Evolutionary conservation across 352 stramenopile genomes (phyloP).

Genomic region (Phytophthora syringae): DNA sequence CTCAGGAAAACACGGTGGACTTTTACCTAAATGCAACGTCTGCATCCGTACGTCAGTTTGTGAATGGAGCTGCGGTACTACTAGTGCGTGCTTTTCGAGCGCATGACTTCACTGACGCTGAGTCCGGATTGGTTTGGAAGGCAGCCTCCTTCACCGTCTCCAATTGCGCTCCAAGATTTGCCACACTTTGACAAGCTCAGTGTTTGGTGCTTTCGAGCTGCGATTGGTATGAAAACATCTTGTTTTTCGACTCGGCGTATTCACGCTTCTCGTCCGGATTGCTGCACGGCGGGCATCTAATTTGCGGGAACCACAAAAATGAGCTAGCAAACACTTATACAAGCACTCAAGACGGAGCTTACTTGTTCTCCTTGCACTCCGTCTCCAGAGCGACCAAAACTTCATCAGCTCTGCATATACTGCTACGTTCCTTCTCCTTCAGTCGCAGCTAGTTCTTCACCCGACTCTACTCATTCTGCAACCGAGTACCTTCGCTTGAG

Average conservation of each 20-base stretch:
- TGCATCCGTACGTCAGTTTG: too few relatives aligned
- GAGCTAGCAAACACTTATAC: background rate
- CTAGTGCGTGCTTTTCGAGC: too few relatives aligned
- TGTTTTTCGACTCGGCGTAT: conserved; percentile 62
- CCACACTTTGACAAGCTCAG: conserved; percentile 74
- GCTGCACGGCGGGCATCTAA: conserved; percentile 55
- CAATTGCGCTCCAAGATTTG: conserved; percentile 62
- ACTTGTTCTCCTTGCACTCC: conserved; percentile 81
- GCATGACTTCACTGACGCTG: too few relatives aligned
- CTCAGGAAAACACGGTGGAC: too few relatives aligned
- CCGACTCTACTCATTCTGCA: conserved; percentile 64
- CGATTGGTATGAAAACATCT: conserved; percentile 77
- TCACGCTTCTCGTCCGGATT: conserved; percentile 79
- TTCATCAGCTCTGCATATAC: conserved; percentile 71
- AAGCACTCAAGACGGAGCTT: background rate
- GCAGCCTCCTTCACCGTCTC: conserved; percentile 45
- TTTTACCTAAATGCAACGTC: too few relatives aligned
- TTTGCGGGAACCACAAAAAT: background rate
- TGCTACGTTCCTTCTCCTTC: conserved; percentile 69
- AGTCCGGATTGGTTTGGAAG: conserved; percentile 10
- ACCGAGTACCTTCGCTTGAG: conserved; percentile 26
- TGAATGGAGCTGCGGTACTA: too few relatives aligned
- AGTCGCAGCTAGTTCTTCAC: conserved; percentile 58
- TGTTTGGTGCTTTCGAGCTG: conserved; percentile 81
- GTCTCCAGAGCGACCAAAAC: conserved; percentile 74